phyloP scores from a whole-genome alignment of 2,329 filamentous ascomycete genomes.

The Pseudogymnoascus sp. region DNA sequence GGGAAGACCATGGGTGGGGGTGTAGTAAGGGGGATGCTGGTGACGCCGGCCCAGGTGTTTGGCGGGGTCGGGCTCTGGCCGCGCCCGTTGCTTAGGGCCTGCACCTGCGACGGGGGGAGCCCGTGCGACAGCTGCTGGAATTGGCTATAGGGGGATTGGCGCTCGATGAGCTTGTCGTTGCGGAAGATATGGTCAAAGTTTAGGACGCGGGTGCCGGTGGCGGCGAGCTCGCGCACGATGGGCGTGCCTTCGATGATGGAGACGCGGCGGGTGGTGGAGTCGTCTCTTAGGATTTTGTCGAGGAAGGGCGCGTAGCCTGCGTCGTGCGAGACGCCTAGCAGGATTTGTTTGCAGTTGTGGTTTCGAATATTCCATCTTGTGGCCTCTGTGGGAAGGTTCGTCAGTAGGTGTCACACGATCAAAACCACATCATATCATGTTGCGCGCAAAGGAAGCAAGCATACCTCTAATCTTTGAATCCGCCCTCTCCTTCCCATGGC shows the following conservation, averaged over 20 bases:
- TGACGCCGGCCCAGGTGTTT: slow-evolving; percentile 26
- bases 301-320: slow-evolving; percentile 52
- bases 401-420: not conserved
- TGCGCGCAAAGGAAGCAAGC: slow-evolving; percentile 10
- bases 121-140: slow-evolving; percentile 9
- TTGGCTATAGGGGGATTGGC: slow-evolving; percentile 20
- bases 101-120: not conserved
- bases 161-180: slow-evolving; percentile 41
- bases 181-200: slow-evolving; percentile 46
- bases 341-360: slow-evolving; percentile 51
- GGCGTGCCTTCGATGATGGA: slow-evolving; percentile 47
- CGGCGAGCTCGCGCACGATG: slow-evolving; percentile 40
- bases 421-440: not conserved
- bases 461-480: slow-evolving; percentile 54
- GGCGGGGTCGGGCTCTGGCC: slow-evolving; percentile 14
- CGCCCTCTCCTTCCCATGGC: slow-evolving; percentile 48
- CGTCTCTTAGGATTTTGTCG: slow-evolving; percentile 43
- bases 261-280: slow-evolving; percentile 36
- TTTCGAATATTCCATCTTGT: slow-evolving; percentile 51
- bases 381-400: slow-evolving; percentile 21
- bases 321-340: slow-evolving; percentile 55
- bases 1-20: slow-evolving; percentile 14
- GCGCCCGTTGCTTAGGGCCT: slow-evolving; percentile 8
- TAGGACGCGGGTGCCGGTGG: slow-evolving; percentile 39
- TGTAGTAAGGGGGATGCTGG: slow-evolving; percentile 20